A percentile compares a stretch with the other conserved stretches of the same genome.
Conservation (phyloP, 2,329 filamentous ascomycete genomes). For the Trichoderma citrinoviride region DNA sequence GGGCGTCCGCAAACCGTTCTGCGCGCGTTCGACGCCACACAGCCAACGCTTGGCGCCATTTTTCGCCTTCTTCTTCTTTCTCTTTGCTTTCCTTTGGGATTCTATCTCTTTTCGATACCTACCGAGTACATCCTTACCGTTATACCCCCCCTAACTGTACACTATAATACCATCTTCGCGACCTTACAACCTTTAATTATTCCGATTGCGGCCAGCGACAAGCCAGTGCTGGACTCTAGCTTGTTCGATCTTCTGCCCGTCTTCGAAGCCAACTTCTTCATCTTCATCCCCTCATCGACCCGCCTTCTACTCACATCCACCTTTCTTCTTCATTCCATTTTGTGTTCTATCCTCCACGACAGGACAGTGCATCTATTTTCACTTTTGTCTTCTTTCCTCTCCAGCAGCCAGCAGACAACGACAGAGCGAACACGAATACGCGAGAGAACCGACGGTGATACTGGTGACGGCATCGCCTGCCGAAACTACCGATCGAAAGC, state of each 20-base stretch:
- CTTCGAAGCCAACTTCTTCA: neutral
- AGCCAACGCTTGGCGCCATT: constrained; percentile 13
- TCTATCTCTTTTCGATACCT: constrained; percentile 16
- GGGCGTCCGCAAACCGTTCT: constrained; percentile 8
- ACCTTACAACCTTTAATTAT: constrained; percentile 12
- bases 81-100: constrained; percentile 10
- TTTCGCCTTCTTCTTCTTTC: constrained; percentile 3
- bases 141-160: neutral
- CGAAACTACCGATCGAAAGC: neutral
- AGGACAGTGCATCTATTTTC: neutral
- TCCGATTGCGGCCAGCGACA: constrained; percentile 18
- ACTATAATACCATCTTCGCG: neutral
- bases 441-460: neutral
- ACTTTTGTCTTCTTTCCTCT: neutral
- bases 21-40: constrained; percentile 15
- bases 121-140: constrained; percentile 7
- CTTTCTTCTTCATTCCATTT: neutral
- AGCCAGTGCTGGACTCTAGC: constrained; percentile 20
- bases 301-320: neutral
- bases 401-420: neutral
- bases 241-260: constrained; percentile 6
- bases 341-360: neutral
- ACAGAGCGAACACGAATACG: constrained; percentile 5
- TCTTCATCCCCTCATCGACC: neutral
- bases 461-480: constrained; percentile 2